Percentiles rank a stretch among this genome's conserved stretches.
Conservation (phyloP, 139 green algal genomes). For the Chlorella sp. region DNA sequence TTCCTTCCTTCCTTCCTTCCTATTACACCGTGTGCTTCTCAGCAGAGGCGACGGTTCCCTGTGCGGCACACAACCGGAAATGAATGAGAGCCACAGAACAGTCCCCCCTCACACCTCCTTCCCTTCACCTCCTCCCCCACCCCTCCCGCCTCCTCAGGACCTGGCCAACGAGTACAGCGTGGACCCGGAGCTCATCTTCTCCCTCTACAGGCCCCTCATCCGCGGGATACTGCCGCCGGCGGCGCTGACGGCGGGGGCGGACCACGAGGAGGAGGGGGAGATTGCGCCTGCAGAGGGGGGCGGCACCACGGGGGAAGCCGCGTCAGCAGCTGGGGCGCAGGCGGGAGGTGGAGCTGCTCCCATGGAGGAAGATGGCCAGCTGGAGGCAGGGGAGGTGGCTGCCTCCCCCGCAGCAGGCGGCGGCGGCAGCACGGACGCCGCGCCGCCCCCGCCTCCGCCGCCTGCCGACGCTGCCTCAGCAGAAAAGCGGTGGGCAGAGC, state of each 20-base stretch:
- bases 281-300: background rate
- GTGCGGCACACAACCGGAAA: too few species aligned
- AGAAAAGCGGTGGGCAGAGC: slow-evolving; percentile 19
- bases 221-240: slow-evolving; percentile 28
- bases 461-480: background rate
- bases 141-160: slow-evolving; percentile 33
- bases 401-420: background rate
- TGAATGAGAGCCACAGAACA: too few species aligned
- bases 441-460: background rate
- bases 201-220: slow-evolving; percentile 72
- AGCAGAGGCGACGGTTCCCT: too few species aligned
- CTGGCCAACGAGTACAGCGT: slow-evolving; percentile 69
- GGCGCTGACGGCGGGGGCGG: background rate
- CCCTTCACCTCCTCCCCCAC: background rate
- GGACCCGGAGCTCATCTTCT: slow-evolving; percentile 75
- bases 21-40: too few species aligned
- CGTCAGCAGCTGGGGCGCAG: background rate
- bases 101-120: background rate
- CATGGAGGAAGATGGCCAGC: slow-evolving; percentile 34
- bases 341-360: background rate
- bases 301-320: too few species aligned
- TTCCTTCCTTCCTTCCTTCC: too few species aligned
- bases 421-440: background rate
- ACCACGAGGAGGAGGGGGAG: slow-evolving; percentile 32
- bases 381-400: slow-evolving; percentile 22